These are phyloP conservation scores for Clohesyomyces aquaticus DNA, from an alignment of 495 filamentous ascomycete genomes.

Conservation along the genomic window DNA sequence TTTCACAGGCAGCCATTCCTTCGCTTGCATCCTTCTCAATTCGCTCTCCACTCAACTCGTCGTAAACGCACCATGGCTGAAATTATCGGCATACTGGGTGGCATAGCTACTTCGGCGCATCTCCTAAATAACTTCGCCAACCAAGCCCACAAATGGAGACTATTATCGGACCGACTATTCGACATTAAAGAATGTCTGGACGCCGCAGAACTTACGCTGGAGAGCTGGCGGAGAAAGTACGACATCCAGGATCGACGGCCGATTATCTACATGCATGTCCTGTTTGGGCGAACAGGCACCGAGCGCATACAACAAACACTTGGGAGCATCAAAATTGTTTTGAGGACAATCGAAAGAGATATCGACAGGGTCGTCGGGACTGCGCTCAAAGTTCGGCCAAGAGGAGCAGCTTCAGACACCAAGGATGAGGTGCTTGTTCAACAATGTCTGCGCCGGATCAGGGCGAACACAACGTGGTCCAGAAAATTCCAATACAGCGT, in stretches of 20 bases:
- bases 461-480: slow-evolving; percentile 6
- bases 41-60: too few species aligned
- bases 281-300: slow-evolving; percentile 20
- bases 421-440: slow-evolving; percentile 6
- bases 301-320: slow-evolving; percentile 15
- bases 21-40: too few species aligned
- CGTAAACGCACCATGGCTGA: too few species aligned
- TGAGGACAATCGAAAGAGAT: slow-evolving; percentile 7
- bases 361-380: slow-evolving; percentile 13
- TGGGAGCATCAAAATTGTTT: slow-evolving; percentile 1
- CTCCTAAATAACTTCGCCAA: slow-evolving; percentile 15
- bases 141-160: slow-evolving; percentile 12
- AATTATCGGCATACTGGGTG: slow-evolving; percentile 10
- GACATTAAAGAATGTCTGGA: slow-evolving; percentile 22
- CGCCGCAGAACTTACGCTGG: slow-evolving; percentile 17
- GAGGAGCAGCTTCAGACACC: not conserved
- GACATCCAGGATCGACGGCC: slow-evolving; percentile 27
- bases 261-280: slow-evolving; percentile 18
- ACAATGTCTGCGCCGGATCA: slow-evolving; percentile 6
- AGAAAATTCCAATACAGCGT: slow-evolving; percentile 21
- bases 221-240: slow-evolving; percentile 23
- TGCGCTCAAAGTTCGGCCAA: slow-evolving; percentile 6
- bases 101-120: slow-evolving; percentile 1
- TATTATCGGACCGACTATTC: slow-evolving; percentile 26
- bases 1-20: too few species aligned